A percentile compares a stretch with the other conserved stretches of the same genome.
These are phyloP conservation scores for Spinacia oleracea DNA, from an alignment of 179 eudicot genomes.

Conservation along the genomic window DNA sequence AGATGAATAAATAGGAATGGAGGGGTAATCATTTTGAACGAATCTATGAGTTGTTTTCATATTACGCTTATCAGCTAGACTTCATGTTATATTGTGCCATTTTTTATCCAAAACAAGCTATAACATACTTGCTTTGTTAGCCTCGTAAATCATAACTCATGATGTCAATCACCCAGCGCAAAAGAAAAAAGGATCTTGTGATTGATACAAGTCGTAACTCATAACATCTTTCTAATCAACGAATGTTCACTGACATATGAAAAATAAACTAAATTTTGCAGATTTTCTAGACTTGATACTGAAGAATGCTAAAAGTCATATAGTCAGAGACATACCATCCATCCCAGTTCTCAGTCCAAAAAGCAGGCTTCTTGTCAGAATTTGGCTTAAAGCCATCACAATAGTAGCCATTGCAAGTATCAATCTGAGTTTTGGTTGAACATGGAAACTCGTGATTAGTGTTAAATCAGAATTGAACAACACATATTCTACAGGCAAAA, in stretches of 20 bases:
- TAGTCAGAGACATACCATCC: constrained; percentile 67
- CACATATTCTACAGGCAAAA: background rate
- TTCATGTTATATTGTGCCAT: background rate
- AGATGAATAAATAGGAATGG: background rate
- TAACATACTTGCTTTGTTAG: background rate
- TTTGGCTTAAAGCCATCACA: constrained; percentile 92
- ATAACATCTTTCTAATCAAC: background rate
- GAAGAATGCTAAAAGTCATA: constrained; percentile 10
- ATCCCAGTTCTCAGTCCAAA: constrained; percentile 99
- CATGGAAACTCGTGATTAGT: background rate
- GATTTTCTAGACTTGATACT: background rate
- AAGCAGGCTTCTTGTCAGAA: constrained; percentile 72
- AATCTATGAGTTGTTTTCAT: background rate
- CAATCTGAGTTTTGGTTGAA: constrained; percentile 49
- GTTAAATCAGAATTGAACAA: background rate
- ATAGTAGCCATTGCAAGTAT: constrained; percentile 93
- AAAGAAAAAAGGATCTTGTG: background rate
- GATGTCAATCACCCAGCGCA: background rate
- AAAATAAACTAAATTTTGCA: background rate
- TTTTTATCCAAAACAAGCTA: background rate
- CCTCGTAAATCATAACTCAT: background rate
- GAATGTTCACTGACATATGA: background rate
- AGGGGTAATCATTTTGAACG: background rate
- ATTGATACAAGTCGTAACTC: background rate
- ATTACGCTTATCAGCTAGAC: background rate